These are phyloP conservation scores for Penicillium aurantiogriseum DNA, from an alignment of 2,329 filamentous ascomycete genomes.

Conservation along the genomic window DNA sequence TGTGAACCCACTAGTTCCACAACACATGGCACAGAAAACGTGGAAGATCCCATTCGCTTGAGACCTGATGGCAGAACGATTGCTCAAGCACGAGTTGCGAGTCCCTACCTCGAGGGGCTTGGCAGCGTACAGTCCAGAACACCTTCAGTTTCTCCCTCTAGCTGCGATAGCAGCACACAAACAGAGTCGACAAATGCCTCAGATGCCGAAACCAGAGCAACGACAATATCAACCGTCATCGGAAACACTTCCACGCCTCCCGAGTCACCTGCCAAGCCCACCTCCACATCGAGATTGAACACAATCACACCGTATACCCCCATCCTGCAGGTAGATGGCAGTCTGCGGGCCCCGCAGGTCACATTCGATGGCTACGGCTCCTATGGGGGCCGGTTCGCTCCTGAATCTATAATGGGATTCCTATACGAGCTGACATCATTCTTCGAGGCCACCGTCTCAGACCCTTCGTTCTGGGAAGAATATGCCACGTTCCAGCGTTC, in stretches of 20 bases:
- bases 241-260: conserved; percentile 8
- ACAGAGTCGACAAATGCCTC: conserved; percentile 10
- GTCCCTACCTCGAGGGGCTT: background rate
- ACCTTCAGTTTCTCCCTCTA: conserved; percentile 1
- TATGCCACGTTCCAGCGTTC: conserved; percentile 22
- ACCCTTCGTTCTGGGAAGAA: conserved; percentile 28
- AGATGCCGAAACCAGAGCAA: conserved; percentile 15
- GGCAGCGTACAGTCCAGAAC: background rate
- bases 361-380: conserved; percentile 25
- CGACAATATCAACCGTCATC: conserved; percentile 15
- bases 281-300: conserved; percentile 1
- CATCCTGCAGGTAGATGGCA: conserved; percentile 25
- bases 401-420: conserved; percentile 30
- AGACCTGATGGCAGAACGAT: conserved; percentile 6
- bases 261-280: conserved; percentile 10
- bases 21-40: background rate
- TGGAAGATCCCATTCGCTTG: conserved; percentile 7
- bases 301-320: conserved; percentile 19
- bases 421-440: conserved; percentile 25
- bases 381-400: conserved; percentile 29
- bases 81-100: conserved; percentile 4
- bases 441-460: conserved; percentile 26
- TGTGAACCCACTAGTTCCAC: background rate
- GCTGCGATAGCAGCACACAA: conserved; percentile 11
- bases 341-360: conserved; percentile 20